phyloP scores from a whole-genome alignment of 139 green algal genomes.

The Zygnema circumcarinatum region DNA sequence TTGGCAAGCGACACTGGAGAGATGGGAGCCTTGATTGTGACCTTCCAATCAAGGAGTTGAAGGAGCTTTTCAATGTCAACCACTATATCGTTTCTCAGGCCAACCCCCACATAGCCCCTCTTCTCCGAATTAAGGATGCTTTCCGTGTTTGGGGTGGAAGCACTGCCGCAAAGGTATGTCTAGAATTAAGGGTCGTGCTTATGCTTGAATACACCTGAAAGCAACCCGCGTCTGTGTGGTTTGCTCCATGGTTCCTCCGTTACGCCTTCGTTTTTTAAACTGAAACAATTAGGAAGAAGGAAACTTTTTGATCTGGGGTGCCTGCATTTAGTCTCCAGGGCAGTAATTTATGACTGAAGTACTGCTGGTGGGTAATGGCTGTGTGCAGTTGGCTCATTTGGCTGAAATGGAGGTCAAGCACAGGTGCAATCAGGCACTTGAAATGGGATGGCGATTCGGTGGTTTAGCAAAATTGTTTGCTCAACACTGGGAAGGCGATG shows the following conservation, averaged over 20 bases:
- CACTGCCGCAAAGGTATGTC: slow-evolving; percentile 54
- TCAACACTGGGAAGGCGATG: slow-evolving; percentile 70
- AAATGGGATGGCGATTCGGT: slow-evolving; percentile 49
- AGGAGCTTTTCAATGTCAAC: slow-evolving; percentile 75
- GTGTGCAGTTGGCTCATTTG: slow-evolving; percentile 44
- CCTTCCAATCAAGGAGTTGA: slow-evolving; percentile 64
- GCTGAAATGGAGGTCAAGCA: slow-evolving; percentile 69
- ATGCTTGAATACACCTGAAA: background rate
- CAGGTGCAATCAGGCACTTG: slow-evolving; percentile 62
- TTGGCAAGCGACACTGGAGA: slow-evolving; percentile 48
- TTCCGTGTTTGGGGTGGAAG: slow-evolving; percentile 44
- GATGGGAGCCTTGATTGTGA: slow-evolving; percentile 67
- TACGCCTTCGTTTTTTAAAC: no score
- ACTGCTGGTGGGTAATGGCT: no score
- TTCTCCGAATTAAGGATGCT: slow-evolving; percentile 61
- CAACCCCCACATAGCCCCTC: slow-evolving; percentile 70
- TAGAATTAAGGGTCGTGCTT: background rate
- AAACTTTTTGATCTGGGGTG: no score
- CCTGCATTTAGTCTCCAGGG: no score
- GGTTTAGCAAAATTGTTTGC: slow-evolving; percentile 63
- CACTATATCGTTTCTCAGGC: slow-evolving; percentile 71
- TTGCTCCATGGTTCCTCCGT: no score
- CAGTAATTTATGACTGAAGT: no score
- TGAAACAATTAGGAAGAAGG: no score
- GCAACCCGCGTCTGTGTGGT: no score